A percentile compares a stretch with the other conserved stretches of the same genome.
Conservation (phyloP, 169 alveolate genomes). For the Eimeria maxima region DNA sequence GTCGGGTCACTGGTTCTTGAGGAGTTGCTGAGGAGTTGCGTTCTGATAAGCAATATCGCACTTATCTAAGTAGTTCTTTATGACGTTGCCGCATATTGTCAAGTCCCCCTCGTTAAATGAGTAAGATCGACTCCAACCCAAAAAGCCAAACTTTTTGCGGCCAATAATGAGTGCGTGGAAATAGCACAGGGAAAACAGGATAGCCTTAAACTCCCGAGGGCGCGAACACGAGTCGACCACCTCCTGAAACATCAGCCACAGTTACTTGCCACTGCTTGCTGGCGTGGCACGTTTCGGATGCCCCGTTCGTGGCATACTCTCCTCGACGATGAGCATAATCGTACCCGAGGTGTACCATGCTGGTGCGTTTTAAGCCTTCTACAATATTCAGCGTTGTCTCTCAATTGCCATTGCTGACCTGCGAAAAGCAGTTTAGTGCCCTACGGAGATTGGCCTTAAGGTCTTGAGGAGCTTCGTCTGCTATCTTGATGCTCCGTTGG, state of each 20-base stretch:
- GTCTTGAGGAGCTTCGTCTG: slow-evolving; percentile 97
- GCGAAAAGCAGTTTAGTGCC: slow-evolving; percentile 93
- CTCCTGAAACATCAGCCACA: slow-evolving; percentile 83
- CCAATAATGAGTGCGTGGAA: slow-evolving; percentile 98
- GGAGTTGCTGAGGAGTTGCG: not conserved
- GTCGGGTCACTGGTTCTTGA: not conserved
- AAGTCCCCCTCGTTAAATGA: slow-evolving; percentile 98
- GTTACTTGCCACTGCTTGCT: not conserved
- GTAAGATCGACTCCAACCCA: slow-evolving; percentile 97
- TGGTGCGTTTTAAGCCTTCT: not conserved
- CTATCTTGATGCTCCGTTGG: slow-evolving; percentile 95
- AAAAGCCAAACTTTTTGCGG: slow-evolving; percentile 97
- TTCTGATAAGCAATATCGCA: slow-evolving; percentile 27
- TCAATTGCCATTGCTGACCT: slow-evolving; percentile 84
- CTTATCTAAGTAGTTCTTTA: slow-evolving; percentile 95
- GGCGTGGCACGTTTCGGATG: not conserved
- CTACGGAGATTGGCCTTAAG: slow-evolving; percentile 95
- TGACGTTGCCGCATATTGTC: slow-evolving; percentile 97
- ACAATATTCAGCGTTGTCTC: not conserved
- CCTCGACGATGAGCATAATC: not conserved
- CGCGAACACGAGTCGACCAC: slow-evolving; percentile 90
- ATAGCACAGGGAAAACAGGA: slow-evolving; percentile 96
- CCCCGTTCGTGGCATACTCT: not conserved
- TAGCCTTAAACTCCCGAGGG: slow-evolving; percentile 96
- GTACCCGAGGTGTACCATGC: not conserved